Base-by-base conservation (phyloP, 768 basidiomycete species). In the Collybia sordida region DNA sequence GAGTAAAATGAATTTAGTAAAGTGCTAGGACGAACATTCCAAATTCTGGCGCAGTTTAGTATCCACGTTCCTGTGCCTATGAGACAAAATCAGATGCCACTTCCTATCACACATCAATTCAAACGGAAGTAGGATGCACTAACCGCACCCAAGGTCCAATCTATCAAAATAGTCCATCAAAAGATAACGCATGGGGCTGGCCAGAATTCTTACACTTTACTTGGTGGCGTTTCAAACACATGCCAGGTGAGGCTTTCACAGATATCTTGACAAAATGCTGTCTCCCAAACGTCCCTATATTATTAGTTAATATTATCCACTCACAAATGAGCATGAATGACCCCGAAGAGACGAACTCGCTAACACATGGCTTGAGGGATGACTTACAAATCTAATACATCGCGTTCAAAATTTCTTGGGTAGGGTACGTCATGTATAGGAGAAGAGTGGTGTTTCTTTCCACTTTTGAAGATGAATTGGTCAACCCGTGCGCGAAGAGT, bases 21-120 rank as follows among this genome's bases (percentile, higher is more conserved):
- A n/a, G n/a, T n/a, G n/a, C n/a, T 46, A 39, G 25, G 6, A 75
- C 83, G 43, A 37, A 77, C 77, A 72, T 80, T 80, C 88, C 88
- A 90, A 23, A 65, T 63, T 52, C 72, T 71, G 8, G 86, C 86
- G 55, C 80, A 81, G 28, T 84, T 76, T 46, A 89, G 55, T 39
- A 88, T 77, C 88, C 88, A 90, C 15, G 79, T 77, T 14, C 88
- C 88, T n/a, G 84, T 81, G 6, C 87, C 85, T 85, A 56, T 25
- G 24, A 23, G 23, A 43, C 19, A 34, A 36, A 22, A 21, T 41
- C 34, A 50, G 23, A 31, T 6, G 9, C 14, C 14, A 31, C 11
- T n/a, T 3, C 31, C 14, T 6, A 4, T 12, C 31, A 31, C 31
- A 6, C 9, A 12, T 6, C 31, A 4, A 14, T 3, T 31, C 25